Evolutionary conservation across 805 yeast genomes (phyloP).

Genomic region (Myxozyma monticola): DNA sequence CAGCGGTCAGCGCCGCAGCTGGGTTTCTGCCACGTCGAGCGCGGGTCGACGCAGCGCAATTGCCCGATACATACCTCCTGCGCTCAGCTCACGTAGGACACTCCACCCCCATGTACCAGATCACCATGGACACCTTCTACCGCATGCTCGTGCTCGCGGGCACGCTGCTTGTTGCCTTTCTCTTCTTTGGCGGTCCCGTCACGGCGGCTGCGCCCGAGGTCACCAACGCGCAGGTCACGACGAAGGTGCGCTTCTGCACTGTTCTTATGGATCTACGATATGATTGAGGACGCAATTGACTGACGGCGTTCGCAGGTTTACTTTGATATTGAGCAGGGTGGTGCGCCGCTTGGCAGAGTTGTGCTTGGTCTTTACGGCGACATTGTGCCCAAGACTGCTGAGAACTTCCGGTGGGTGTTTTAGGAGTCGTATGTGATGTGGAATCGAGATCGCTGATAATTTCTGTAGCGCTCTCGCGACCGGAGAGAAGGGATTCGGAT

Average conservation of each 20-base stretch:
- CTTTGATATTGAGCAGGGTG: slow-evolving; percentile 84
- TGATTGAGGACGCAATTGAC: not conserved
- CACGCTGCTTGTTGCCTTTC: slow-evolving; percentile 17
- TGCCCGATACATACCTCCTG: too few species aligned
- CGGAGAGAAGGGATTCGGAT: slow-evolving; percentile 74
- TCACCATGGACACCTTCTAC: not conserved
- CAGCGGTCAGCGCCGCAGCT: too few species aligned
- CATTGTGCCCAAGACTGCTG: slow-evolving; percentile 83
- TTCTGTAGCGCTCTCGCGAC: slow-evolving; percentile 65
- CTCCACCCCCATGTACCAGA: not conserved
- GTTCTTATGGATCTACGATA: not conserved
- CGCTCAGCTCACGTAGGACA: too few species aligned
- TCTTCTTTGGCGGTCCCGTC: slow-evolving; percentile 20
- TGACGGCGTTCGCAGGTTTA: slow-evolving; percentile 52
- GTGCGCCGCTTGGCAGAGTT: slow-evolving; percentile 71
- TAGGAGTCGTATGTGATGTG: too few species aligned
- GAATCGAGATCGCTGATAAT: too few species aligned
- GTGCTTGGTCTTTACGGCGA: slow-evolving; percentile 85
- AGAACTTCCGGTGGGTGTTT: slow-evolving; percentile 67
- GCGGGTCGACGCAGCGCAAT: too few species aligned
- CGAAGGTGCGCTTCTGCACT: slow-evolving; percentile 36
- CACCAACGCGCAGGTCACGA: slow-evolving; percentile 33
- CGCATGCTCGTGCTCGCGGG: slow-evolving; percentile 10
- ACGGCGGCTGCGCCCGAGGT: slow-evolving; percentile 16
- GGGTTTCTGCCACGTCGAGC: too few species aligned